Percentiles rank a stretch among this genome's conserved stretches.
Evolutionary conservation across 441 rosid genomes (phyloP).

Genomic region (Populus tomentosa): DNA sequence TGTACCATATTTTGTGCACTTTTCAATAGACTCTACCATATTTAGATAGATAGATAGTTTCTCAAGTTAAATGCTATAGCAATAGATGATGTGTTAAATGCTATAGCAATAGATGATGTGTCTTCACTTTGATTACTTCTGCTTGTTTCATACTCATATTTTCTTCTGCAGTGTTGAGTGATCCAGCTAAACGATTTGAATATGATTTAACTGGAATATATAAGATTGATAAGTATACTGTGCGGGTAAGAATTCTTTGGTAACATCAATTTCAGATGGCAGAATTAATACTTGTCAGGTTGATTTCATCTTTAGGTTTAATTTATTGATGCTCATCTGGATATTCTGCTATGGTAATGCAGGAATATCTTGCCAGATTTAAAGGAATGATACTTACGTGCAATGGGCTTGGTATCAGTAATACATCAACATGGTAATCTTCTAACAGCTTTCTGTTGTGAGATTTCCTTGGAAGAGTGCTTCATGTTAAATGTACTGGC

Average conservation of each 20-base stretch:
- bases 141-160: background rate
- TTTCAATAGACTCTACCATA: no score
- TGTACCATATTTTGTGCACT: no score
- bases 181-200: constrained; percentile 63
- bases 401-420: constrained; percentile 76
- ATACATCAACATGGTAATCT: constrained; percentile 50
- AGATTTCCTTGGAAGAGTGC: background rate
- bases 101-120: no score
- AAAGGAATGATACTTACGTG: constrained; percentile 89
- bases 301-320: background rate
- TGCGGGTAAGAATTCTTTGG: constrained; percentile 48
- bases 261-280: background rate
- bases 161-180: constrained; percentile 55
- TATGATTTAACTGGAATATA: constrained; percentile 71
- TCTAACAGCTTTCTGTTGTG: background rate
- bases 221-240: constrained; percentile 68
- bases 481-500: background rate
- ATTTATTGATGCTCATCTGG: constrained; percentile 6
- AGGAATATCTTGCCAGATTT: constrained; percentile 85
- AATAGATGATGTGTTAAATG: background rate
- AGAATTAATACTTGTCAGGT: constrained; percentile 2
- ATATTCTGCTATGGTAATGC: constrained; percentile 16
- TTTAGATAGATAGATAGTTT: no score
- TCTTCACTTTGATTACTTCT: background rate
- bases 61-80: background rate